A percentile compares a stretch with the other conserved stretches of the same genome.
phyloP scores from a whole-genome alignment of 495 filamentous ascomycete species.

The Aspergillus leporis region DNA sequence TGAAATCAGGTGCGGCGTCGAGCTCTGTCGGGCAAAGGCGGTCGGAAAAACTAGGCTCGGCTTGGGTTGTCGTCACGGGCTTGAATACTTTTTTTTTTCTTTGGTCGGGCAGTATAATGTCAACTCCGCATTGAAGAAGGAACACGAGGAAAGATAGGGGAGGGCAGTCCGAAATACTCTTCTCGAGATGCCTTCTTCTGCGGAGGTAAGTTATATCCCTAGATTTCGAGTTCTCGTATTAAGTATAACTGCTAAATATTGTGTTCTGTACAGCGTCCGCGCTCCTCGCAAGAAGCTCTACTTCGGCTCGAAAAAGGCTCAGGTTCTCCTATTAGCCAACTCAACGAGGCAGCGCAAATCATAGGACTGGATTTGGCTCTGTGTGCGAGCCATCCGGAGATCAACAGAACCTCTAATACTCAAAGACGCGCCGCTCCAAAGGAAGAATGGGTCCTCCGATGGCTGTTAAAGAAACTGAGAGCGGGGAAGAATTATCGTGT shows the following conservation, averaged over 20 bases:
- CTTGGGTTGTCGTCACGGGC: slow-evolving; percentile 11
- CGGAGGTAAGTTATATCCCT: slow-evolving; percentile 36
- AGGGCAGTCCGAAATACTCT: slow-evolving; percentile 14
- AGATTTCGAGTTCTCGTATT: not conserved
- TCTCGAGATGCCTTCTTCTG: slow-evolving; percentile 43
- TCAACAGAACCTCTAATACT: slow-evolving; percentile 29
- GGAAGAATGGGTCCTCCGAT: slow-evolving; percentile 67
- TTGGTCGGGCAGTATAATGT: slow-evolving; percentile 10
- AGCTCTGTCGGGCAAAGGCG: slow-evolving; percentile 42
- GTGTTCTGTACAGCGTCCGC: slow-evolving; percentile 33
- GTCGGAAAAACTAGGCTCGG: slow-evolving; percentile 44
- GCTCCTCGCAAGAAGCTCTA: slow-evolving; percentile 51
- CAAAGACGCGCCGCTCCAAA: slow-evolving; percentile 41
- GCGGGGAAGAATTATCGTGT: slow-evolving; percentile 43
- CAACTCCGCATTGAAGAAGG: slow-evolving; percentile 4
- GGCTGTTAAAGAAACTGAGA: slow-evolving; percentile 65
- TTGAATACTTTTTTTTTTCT: slow-evolving; percentile 24
- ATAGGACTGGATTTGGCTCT: slow-evolving; percentile 45
- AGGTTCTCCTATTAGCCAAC: slow-evolving; percentile 38
- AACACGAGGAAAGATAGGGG: slow-evolving; percentile 7
- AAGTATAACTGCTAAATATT: slow-evolving; percentile 18
- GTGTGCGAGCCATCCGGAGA: slow-evolving; percentile 37
- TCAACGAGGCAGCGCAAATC: slow-evolving; percentile 50
- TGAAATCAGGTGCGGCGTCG: slow-evolving; percentile 35
- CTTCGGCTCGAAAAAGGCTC: slow-evolving; percentile 53